Evolutionary conservation across 192 early-diverging fungal species (phyloP).

Genomic region (Piromyces sp.): DNA sequence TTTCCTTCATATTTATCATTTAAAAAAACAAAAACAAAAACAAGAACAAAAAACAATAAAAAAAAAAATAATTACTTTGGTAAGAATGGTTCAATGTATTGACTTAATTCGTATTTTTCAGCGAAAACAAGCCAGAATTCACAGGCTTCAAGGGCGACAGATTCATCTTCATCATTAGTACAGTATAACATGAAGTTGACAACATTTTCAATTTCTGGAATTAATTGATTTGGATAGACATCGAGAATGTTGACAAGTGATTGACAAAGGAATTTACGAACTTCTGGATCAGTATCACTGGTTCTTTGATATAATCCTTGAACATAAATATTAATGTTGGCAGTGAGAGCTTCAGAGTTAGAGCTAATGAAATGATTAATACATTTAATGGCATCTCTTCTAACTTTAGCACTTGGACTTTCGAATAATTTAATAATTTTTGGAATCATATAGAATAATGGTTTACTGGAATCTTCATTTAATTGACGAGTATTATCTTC

Average conservation of each 20-base stretch:
- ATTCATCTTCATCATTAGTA: conserved; percentile 55
- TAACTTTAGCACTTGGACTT: conserved; percentile 51
- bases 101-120: conserved; percentile 70
- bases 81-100: conserved; percentile 20
- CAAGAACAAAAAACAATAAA: too few relatives aligned
- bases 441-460: conserved; percentile 72
- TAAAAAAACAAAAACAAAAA: too few relatives aligned
- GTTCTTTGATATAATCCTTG: conserved; percentile 65
- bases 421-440: conserved; percentile 74
- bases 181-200: conserved; percentile 92
- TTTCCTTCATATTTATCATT: too few relatives aligned
- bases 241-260: conserved; percentile 82
- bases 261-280: conserved; percentile 86
- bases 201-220: conserved; percentile 72
- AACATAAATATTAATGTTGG: conserved; percentile 51
- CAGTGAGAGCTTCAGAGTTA: conserved; percentile 37
- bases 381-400: conserved; percentile 63
- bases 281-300: conserved; percentile 61
- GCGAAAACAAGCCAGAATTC: conserved; percentile 98
- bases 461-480: conserved; percentile 53
- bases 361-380: conserved; percentile 73
- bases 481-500: conserved; percentile 77
- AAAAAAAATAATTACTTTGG: conserved; percentile 1
- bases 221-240: conserved; percentile 61
- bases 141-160: conserved; percentile 87